A percentile compares a stretch with the other conserved stretches of the same genome.
Evolutionary conservation across 768 basidiomycete genomes (phyloP).

Genomic region (Megacollybia marginata): DNA sequence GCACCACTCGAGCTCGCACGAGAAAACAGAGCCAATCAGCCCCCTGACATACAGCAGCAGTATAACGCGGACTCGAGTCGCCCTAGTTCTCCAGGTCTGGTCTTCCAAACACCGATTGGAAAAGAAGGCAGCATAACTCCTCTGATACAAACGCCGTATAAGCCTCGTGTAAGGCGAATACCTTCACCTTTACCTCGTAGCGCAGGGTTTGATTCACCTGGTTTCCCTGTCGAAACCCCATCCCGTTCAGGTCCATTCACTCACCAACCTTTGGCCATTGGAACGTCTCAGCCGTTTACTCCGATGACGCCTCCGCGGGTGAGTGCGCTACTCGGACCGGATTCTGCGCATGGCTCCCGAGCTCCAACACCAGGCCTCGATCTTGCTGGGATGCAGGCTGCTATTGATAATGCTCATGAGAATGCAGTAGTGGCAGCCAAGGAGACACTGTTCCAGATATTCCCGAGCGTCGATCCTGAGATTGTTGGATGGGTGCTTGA

Average conservation of each 20-base stretch:
- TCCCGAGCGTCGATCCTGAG: constrained; percentile 76
- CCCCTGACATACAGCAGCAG: constrained; percentile 26
- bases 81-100: background rate
- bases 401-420: constrained; percentile 75
- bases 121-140: constrained; percentile 26
- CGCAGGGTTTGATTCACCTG: constrained; percentile 11
- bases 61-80: constrained; percentile 4
- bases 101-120: constrained; percentile 21
- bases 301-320: constrained; percentile 38
- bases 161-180: constrained; percentile 55
- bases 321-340: constrained; percentile 26
- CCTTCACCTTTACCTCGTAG: constrained; percentile 27
- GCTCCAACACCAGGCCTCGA: constrained; percentile 68
- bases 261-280: constrained; percentile 40
- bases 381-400: constrained; percentile 58
- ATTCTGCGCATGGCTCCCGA: constrained; percentile 44
- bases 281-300: constrained; percentile 36
- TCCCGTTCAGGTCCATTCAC: constrained; percentile 40
- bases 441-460: constrained; percentile 82
- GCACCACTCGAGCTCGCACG: constrained; percentile 58
- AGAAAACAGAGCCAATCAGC: constrained; percentile 35
- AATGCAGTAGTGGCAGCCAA: constrained; percentile 63
- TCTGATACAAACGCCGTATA: constrained; percentile 62
- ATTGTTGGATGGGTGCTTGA: constrained; percentile 87
- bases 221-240: constrained; percentile 44